Evolutionary conservation across 129 eudicot genomes (phyloP), one percentile per base, ranked within the genome.

Genomic region (Heracleum sosnowskyi): DNA sequence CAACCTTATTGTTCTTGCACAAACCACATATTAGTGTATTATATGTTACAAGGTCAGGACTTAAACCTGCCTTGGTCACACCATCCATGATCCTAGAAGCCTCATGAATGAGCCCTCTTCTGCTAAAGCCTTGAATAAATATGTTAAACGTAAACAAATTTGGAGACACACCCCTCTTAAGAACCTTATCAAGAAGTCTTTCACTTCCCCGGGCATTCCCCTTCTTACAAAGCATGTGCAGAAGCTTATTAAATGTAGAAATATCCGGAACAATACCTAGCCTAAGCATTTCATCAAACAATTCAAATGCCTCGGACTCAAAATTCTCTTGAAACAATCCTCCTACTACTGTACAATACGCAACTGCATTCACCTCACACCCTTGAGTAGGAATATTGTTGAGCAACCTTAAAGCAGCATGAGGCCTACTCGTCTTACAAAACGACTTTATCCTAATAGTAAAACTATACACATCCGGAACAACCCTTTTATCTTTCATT

Each of bases 391-490:
- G 79, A 91, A 95, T 92, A 81, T 87, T 95, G 51, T 89, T 86
- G 36, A 95, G 90, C 81, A 95, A 92, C 88, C 99, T 90, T 51
- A 89, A 76, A 31, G 99, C 99, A 82, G 92, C 94, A 53, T 84
- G 83, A 16, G 96, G 90, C 79, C 97, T 83, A 60, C 80, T 81
- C 1, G 89, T 89, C 79, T 81, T 87, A 84, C 99, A 95, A 85
- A 92, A 95, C 17, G 97, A 87, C 77, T 95, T 95, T 5, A 95
- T 95, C 94, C 97, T 86, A 76, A 95, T 86, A 1, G 97, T 92
- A 74, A 85, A 92, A 10, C 92, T 91, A 85, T 87, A 90, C 2
- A 90, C 96, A 87, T 95, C 99, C 24, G 97, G 92, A 79, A 69
- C 75, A 82, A 95, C 75, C 75, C 89, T 85, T 81, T 85, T 87